Evolutionary conservation across 768 basidiomycete species (phyloP).

Genomic region (Trametes gibbosa): DNA sequence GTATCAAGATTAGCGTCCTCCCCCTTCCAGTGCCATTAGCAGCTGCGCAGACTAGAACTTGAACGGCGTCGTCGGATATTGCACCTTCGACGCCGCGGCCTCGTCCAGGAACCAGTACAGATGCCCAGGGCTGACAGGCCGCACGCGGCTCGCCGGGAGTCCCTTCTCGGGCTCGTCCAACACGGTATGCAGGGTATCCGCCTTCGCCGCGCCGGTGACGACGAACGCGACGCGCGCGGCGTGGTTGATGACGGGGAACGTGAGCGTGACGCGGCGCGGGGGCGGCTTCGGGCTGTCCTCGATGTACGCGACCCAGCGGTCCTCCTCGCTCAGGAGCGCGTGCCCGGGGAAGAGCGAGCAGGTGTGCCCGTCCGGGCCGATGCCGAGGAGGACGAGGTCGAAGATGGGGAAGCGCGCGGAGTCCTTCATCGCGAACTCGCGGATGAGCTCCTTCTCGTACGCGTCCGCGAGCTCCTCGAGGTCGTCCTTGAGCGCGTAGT

Average conservation of each 20-base stretch:
- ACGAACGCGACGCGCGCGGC: conserved; percentile 88
- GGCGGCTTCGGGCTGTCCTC: conserved; percentile 96
- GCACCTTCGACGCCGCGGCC: conserved; percentile 64
- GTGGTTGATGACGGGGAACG: conserved; percentile 88
- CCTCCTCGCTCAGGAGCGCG: conserved; percentile 73
- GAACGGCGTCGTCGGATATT: conserved; percentile 55
- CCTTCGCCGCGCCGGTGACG: conserved; percentile 79
- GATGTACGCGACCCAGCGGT: conserved; percentile 93
- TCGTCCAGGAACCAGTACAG: conserved; percentile 96
- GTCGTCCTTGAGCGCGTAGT: conserved; percentile 61
- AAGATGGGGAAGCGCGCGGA: conserved; percentile 96
- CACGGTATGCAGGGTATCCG: conserved; percentile 65
- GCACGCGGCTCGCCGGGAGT: conserved; percentile 81
- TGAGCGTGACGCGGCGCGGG: conserved; percentile 85
- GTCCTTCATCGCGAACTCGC: conserved; percentile 88
- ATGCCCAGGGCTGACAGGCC: conserved; percentile 74
- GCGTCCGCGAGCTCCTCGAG: conserved; percentile 78
- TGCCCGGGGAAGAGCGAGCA: conserved; percentile 97
- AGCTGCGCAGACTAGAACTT: conserved; percentile 41
- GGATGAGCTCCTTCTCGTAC: conserved; percentile 83
- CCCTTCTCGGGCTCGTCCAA: conserved; percentile 78
- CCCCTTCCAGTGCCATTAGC: background rate
- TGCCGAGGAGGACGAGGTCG: conserved; percentile 94
- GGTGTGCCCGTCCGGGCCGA: conserved; percentile 98
- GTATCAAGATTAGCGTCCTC: background rate